A percentile compares a stretch with the other conserved stretches of the same genome.
Conservation (phyloP, 2,329 filamentous ascomycete genomes). For the Paecilomyces dactylethromorphus region DNA sequence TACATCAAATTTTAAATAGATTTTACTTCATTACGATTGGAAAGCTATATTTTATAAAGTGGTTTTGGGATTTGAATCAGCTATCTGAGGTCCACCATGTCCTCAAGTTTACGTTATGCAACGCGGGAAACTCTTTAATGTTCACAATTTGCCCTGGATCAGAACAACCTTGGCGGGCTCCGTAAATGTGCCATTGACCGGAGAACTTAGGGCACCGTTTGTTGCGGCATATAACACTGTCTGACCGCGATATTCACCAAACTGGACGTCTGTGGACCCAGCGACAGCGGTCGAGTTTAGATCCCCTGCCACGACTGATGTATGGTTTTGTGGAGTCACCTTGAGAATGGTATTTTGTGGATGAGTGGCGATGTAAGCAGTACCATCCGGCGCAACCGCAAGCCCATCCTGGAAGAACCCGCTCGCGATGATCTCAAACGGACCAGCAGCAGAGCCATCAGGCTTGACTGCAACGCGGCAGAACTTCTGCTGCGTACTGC, state of each 20-base stretch:
- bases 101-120: background rate
- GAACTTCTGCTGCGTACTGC: conserved; percentile 10
- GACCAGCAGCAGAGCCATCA: conserved; percentile 8
- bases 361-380: conserved; percentile 11
- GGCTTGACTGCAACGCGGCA: conserved; percentile 12
- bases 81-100: no score
- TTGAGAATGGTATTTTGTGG: conserved; percentile 8
- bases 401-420: conserved; percentile 11
- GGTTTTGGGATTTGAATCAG: no score
- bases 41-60: no score
- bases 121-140: background rate
- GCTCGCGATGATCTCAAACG: conserved; percentile 8
- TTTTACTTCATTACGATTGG: no score
- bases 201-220: conserved; percentile 6
- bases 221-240: conserved; percentile 11
- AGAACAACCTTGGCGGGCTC: conserved; percentile 8
- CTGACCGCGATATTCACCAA: conserved; percentile 5
- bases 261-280: conserved; percentile 10
- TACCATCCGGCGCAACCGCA: conserved; percentile 7
- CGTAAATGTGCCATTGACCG: conserved; percentile 5
- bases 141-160: background rate
- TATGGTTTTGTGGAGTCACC: background rate
- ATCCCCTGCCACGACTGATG: background rate
- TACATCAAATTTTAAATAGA: no score
- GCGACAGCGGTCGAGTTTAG: conserved; percentile 8